Conservation (phyloP, 1,139 yeast genomes). For the Saccharomyces uvarum region DNA sequence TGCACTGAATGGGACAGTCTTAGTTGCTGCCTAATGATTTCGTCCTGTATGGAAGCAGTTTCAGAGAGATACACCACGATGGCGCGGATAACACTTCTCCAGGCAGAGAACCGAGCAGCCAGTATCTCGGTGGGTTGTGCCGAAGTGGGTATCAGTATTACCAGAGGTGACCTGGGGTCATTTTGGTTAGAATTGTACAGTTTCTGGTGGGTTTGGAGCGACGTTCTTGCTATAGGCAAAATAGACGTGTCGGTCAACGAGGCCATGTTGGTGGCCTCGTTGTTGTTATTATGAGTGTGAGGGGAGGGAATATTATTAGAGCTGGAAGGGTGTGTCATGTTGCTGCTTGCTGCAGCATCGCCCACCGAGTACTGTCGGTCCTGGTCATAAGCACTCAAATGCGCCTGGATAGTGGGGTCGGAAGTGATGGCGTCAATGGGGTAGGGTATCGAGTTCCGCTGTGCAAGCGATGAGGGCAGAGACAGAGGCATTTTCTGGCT, state of each 20-base stretch:
- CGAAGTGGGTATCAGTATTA: constrained; percentile 42
- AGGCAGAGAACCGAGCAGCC: constrained; percentile 75
- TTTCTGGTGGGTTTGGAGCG: constrained; percentile 6
- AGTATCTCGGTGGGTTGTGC: constrained; percentile 80
- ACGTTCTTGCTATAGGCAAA: constrained; percentile 4
- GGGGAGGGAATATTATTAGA: not conserved
- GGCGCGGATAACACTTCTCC: constrained; percentile 76
- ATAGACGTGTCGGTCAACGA: constrained; percentile 9
- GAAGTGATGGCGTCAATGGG: not conserved
- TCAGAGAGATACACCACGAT: constrained; percentile 69
- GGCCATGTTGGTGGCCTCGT: not conserved
- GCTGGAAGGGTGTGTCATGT: not conserved
- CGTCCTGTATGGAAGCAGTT: constrained; percentile 80
- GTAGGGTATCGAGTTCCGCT: not conserved
- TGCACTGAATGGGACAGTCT: constrained; percentile 74
- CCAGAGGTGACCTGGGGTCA: constrained; percentile 41
- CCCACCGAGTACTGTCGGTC: not conserved
- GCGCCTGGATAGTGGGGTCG: not conserved
- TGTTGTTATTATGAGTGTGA: not conserved
- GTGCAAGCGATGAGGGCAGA: not conserved
- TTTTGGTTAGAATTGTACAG: constrained; percentile 7
- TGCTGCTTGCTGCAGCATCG: not conserved
- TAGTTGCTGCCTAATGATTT: constrained; percentile 72
- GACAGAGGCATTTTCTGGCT: not conserved
- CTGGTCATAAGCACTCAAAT: not conserved